Evolutionary conservation across 116 monocot species (phyloP).

Genomic region (Iris pallida): DNA sequence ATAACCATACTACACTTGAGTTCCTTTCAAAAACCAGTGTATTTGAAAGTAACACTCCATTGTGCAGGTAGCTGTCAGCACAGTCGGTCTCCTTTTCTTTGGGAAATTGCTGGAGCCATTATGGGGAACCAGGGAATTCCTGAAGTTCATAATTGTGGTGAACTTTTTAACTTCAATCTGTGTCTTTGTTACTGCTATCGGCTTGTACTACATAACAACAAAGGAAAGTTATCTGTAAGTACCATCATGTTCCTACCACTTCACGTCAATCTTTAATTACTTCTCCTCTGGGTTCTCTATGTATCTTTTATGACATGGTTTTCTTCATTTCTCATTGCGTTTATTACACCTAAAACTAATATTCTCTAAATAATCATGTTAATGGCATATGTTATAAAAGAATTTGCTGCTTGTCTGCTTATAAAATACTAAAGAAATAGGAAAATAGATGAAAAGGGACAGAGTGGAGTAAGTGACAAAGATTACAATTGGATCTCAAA

Average conservation of each 20-base stretch:
- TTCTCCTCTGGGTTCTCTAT: too few relatives aligned
- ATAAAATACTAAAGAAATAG: too few relatives aligned
- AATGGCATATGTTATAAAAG: neutral
- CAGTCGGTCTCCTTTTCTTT: slow-evolving; percentile 71
- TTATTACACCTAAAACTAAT: neutral
- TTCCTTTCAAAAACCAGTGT: neutral
- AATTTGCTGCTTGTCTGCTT: too few relatives aligned
- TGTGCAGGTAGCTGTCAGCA: slow-evolving; percentile 62
- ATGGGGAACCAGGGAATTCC: slow-evolving; percentile 85
- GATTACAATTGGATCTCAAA: too few relatives aligned
- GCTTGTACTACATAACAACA: slow-evolving; percentile 68
- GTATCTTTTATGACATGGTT: slow-evolving; percentile 1
- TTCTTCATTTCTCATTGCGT: neutral
- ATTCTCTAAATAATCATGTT: neutral
- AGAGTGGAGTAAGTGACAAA: too few relatives aligned
- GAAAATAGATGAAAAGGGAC: too few relatives aligned
- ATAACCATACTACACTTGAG: neutral
- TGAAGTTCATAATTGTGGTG: slow-evolving; percentile 79
- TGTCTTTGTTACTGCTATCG: slow-evolving; percentile 70
- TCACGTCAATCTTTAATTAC: neutral
- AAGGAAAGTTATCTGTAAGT: slow-evolving; percentile 92
- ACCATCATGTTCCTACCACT: neutral
- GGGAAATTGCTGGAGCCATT: slow-evolving; percentile 79
- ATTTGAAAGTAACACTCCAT: neutral
- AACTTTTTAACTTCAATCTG: slow-evolving; percentile 70